phyloP scores from a whole-genome alignment of 2,329 filamentous ascomycete species.

The Kalmusia sp. region DNA sequence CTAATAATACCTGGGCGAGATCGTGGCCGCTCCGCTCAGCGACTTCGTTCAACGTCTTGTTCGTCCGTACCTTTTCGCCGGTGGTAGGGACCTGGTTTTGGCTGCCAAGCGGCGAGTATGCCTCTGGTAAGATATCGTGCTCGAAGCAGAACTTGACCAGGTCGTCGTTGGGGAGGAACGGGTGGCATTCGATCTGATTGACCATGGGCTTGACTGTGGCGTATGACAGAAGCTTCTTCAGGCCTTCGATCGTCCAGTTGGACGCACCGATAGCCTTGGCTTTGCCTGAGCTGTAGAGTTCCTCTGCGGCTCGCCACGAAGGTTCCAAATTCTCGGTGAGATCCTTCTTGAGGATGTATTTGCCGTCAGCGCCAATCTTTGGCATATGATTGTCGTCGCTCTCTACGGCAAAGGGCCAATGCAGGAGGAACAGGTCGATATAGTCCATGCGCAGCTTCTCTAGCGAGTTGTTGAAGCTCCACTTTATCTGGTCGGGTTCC shows the following conservation, averaged over 20 bases:
- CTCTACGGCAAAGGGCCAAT: constrained; percentile 63
- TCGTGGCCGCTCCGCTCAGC: constrained; percentile 77
- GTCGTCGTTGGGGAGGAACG: constrained; percentile 71
- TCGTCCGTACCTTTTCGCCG: constrained; percentile 73
- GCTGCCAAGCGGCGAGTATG: constrained; percentile 73
- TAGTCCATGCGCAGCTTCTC: constrained; percentile 67
- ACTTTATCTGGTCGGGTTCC: constrained; percentile 65
- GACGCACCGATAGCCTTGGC: constrained; percentile 74
- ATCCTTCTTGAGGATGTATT: constrained; percentile 69
- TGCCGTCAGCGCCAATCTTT: constrained; percentile 60
- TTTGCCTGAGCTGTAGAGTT: constrained; percentile 65
- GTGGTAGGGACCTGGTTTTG: constrained; percentile 74
- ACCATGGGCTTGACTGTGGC: constrained; percentile 72
- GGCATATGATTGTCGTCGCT: constrained; percentile 61
- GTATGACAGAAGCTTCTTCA: constrained; percentile 71
- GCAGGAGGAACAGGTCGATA: constrained; percentile 75
- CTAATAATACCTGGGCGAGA: constrained; percentile 80
- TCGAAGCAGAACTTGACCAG: constrained; percentile 65
- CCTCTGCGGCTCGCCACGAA: constrained; percentile 74
- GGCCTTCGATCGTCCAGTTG: constrained; percentile 72
- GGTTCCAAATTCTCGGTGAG: constrained; percentile 72
- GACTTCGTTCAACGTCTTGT: constrained; percentile 70
- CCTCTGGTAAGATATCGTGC: constrained; percentile 67
- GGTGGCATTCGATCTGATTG: constrained; percentile 79
- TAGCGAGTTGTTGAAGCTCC: constrained; percentile 67